These are phyloP conservation scores for Brassica balearica DNA, from an alignment of 441 rosid genomes.

Conservation along the genomic window DNA sequence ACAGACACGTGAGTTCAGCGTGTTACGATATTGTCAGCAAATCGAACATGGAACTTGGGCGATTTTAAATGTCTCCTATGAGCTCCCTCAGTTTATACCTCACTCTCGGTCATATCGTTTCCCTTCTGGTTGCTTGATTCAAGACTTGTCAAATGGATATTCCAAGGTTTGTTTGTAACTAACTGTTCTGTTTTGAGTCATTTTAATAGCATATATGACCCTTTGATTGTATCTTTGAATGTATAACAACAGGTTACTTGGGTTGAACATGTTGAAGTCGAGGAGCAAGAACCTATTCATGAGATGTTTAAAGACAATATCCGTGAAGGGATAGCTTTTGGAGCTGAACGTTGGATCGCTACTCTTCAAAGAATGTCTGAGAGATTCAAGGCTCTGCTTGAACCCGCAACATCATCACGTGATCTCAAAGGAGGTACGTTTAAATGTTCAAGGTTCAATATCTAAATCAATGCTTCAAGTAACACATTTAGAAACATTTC, in stretches of 20 bases:
- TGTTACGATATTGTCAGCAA: constrained; percentile 83
- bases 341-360: constrained; percentile 87
- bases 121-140: constrained; percentile 94
- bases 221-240: constrained; percentile 15
- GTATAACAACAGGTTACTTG: constrained; percentile 67
- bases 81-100: constrained; percentile 67
- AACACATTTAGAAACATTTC: constrained; percentile 8
- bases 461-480: neutral
- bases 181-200: neutral
- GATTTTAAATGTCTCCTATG: constrained; percentile 75
- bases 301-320: constrained; percentile 61
- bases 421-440: constrained; percentile 77
- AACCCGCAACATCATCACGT: constrained; percentile 58
- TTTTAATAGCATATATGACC: constrained; percentile 2
- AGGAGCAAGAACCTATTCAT: constrained; percentile 63
- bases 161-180: constrained; percentile 62
- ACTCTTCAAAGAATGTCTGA: constrained; percentile 81
- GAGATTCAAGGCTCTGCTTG: constrained; percentile 70
- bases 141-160: constrained; percentile 91
- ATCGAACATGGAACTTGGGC: constrained; percentile 89
- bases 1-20: constrained; percentile 74
- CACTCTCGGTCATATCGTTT: constrained; percentile 57
- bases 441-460: neutral
- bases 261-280: constrained; percentile 84
- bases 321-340: constrained; percentile 75